Percentiles rank a stretch among this genome's conserved stretches.
phyloP scores from a whole-genome alignment of 1,284 basidiomycete genomes.

The Pascua guehoae region DNA sequence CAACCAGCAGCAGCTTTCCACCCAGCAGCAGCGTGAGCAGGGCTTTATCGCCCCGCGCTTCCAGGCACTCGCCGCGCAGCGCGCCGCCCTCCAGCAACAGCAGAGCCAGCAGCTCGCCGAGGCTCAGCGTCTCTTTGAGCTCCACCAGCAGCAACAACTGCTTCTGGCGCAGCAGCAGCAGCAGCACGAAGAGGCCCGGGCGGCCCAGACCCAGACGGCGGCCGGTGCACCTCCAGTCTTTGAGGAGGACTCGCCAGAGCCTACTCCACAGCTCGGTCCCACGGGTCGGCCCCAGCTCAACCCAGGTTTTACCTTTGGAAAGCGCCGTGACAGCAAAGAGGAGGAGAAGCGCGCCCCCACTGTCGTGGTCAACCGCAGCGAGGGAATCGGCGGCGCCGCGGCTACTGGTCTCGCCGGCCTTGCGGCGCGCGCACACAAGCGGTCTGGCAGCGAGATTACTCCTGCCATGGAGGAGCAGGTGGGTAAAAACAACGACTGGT shows the following conservation, averaged over 20 bases:
- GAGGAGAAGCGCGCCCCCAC: conserved; percentile 16
- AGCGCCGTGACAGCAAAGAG: conserved; percentile 33
- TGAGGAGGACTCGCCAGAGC: conserved; percentile 43
- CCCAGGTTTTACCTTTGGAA: conserved; percentile 82
- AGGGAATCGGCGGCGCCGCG: conserved; percentile 39
- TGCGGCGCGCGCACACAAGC: conserved; percentile 49
- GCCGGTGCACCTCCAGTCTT: conserved; percentile 32
- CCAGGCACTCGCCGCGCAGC: conserved; percentile 72
- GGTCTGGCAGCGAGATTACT: conserved; percentile 64
- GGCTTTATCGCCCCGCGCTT: conserved; percentile 79
- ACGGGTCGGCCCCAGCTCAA: conserved; percentile 82
- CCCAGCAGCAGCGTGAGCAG: conserved; percentile 34
- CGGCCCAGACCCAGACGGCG: conserved; percentile 13
- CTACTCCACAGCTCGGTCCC: conserved; percentile 56
- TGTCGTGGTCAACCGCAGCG: conserved; percentile 34
- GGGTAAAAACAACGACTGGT: conserved; percentile 16
- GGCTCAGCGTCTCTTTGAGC: conserved; percentile 37
- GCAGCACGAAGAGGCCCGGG: conserved; percentile 18
- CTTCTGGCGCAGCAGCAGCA: conserved; percentile 25
- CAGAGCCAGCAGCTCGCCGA: conserved; percentile 59
- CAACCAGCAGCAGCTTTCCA: conserved; percentile 24
- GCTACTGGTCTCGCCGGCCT: conserved; percentile 45
- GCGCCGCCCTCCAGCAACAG: conserved; percentile 41
- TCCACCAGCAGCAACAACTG: conserved; percentile 37
- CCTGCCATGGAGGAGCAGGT: conserved; percentile 79